Evolutionary conservation across 106 monocot species (phyloP), one percentile per base, ranked within the genome.

Genomic region (Iris macrosiphon): DNA sequence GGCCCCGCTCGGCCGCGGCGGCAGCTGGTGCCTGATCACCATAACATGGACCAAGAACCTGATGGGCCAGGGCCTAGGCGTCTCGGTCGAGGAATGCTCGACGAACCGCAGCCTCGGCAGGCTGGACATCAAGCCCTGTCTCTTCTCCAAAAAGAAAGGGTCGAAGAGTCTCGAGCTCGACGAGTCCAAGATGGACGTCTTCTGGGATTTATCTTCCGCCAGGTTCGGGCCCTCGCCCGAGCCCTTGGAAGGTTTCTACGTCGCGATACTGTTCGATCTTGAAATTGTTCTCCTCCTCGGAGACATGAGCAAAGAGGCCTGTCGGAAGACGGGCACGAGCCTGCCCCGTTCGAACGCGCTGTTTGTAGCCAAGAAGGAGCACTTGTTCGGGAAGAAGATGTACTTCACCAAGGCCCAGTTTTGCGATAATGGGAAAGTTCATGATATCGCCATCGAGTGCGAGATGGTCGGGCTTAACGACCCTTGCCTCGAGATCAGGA

Each of bases 101-200:
- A 24, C 57, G 8, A 65, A 33, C 27, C 72, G 61, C 4, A 71
- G 57, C 64, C 61, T 92, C 19, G 79, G 75, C 65, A 51, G 40
- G 48, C 31, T 63, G 12, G 63, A 63, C 15, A 79, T 92, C 15
- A 86, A 83, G 67, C 82, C 85, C 9, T 82, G 85, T 86, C 35
- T 90, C 14, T 90, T 85, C 65, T 92, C 82, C 34, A 92, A 86
- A 67, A 65, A 75, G 55, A 92, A 86, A 50, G 91, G 91, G 0
- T 86, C 64, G 24, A 82, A 67, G 72, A 61, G 45, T 60, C 17
- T 70, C 46, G 85, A 85, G 8, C 49, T 45, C 0, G 75, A 75
- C 7, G 48, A 29, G 19, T 31, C 45, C 44, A 72, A 71, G 42
- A 37, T 92, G 1, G 85, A 79, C 34, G 60, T 92, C 57, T 79